Evolutionary conservation across 495 filamentous ascomycete species (phyloP), one percentile per base, ranked within the genome.

Genomic region (Xylaria bambusicola): DNA sequence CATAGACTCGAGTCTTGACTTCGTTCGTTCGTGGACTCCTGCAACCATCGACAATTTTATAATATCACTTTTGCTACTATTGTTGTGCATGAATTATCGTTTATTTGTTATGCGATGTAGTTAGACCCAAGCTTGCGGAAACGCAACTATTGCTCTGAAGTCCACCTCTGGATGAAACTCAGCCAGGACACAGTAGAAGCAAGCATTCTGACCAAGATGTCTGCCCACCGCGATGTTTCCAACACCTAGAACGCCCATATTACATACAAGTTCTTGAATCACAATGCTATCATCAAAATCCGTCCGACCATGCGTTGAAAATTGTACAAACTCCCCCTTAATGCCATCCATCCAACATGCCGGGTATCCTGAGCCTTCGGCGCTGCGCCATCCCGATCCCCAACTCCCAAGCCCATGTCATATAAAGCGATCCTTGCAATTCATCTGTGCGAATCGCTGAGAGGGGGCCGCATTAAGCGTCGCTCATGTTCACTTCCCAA

Each of bases 401-500:
- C 15, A 33, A 23, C 21, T 45, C 4, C 41, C 20, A n/a, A n/a
- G n/a, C 27, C 4, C 31, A 2, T 38, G 6, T 54, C 31, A 33
- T 21, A 36, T 8, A 33, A 38, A 38, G 18, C 18, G 8, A 24
- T 26, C 1, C 0, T 27, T 27, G 17, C 35, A 20, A 18, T n/a
- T 12, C 20, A 15, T 33, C 12, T 35, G 33, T 13, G 29, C 6
- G 4, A 7, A 33, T 5, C 10, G n/a, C n/a, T 0, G 21, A 9
- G 45, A 21, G 24, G 20, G 24, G 10, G 3, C 6, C 5, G 42
- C 17, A 13, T 64, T 46, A 71, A 42, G 49, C 66, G 47, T 68
- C 68, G 15, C 53, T 65, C 68, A 71, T 71, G 48, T 71, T 60
- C 10, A 70, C 62, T 29, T 70, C 67, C 67, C 67, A 70, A 18